phyloP scores from a whole-genome alignment of 1,284 basidiomycete genomes.

The Leccinum colubrinum region DNA sequence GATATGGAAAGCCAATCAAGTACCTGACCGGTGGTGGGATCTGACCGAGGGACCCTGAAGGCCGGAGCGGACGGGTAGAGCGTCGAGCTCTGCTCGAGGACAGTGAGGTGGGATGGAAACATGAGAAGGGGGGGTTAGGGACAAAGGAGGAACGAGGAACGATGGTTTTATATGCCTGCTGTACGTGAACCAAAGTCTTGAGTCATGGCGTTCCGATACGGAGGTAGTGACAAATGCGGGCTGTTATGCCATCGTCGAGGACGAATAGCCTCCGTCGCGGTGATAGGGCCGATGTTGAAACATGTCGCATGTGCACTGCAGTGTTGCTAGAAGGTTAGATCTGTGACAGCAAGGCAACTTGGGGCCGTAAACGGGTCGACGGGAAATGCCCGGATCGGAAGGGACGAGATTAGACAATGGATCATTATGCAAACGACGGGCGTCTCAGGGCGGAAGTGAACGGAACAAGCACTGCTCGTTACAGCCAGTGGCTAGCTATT shows the following conservation, averaged over 20 bases:
- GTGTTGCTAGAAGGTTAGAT: constrained; percentile 24
- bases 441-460: constrained; percentile 22
- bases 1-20: constrained; percentile 50
- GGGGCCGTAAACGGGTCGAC: constrained; percentile 25
- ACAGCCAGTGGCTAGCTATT: constrained; percentile 20
- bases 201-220: constrained; percentile 28
- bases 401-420: constrained; percentile 22
- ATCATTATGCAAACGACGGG: constrained; percentile 17
- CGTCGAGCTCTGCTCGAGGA: constrained; percentile 47
- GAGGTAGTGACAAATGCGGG: constrained; percentile 30
- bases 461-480: constrained; percentile 20
- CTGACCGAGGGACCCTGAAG: constrained; percentile 48
- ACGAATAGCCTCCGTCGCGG: constrained; percentile 34
- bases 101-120: constrained; percentile 46
- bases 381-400: constrained; percentile 18
- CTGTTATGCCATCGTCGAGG: constrained; percentile 24
- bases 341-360: constrained; percentile 27
- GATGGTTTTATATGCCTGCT: constrained; percentile 33
- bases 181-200: constrained; percentile 14
- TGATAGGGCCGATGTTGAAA: constrained; percentile 35
- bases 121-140: constrained; percentile 25
- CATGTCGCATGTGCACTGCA: constrained; percentile 36
- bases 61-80: constrained; percentile 43
- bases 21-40: constrained; percentile 35
- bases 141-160: background rate